Evolutionary conservation across 345 rosid species (phyloP), one percentile per base, ranked within the genome.

Genomic region (Excoecaria agallocha): DNA sequence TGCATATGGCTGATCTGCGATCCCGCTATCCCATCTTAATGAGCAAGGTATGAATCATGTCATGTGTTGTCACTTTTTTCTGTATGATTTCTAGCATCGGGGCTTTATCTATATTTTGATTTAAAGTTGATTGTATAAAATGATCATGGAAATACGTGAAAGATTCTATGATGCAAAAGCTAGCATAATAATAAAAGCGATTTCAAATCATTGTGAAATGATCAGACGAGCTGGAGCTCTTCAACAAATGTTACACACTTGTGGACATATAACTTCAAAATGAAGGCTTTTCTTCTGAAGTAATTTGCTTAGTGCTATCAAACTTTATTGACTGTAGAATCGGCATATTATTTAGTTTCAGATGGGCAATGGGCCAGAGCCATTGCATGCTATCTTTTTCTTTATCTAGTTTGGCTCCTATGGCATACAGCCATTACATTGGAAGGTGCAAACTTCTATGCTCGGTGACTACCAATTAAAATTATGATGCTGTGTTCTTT

Each of bases 11-110:
- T 45, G 85, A 74, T 72, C 82, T 94, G 71, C 74, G 68, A 49
- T 83, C 93, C 43, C 90, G 87, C 60, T 94, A 85, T 83, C 88
- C 95, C 54, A 84, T 84, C 74, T 70, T 92, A 78, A 86, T 81
- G 94, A 87, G 87, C 70, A 94, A 94, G 97, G 98, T 90, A 76
- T 50, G 80, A 5, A 10, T 97, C 89, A 77, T 43, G 78, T 30
- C 30, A 30, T 30, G 30, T 2, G 30, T 30, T 30, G 30, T 30
- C 30, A 30, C 30, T 30, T 30, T 30, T 30, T 30, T 30, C 30
- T 30, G 2, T 30, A 30, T 30, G 30, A 30, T 30, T 30, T 30
- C 30, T 2, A 30, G 30, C 30, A 2, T 30, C 30, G 2, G 30
- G 30, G 30, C 30, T 30, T 30, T 2, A 30, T 30, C 30, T 30